Conservation (phyloP, 225 moss, liverwort and hornwort genomes). For the Takakia lepidozioides region DNA sequence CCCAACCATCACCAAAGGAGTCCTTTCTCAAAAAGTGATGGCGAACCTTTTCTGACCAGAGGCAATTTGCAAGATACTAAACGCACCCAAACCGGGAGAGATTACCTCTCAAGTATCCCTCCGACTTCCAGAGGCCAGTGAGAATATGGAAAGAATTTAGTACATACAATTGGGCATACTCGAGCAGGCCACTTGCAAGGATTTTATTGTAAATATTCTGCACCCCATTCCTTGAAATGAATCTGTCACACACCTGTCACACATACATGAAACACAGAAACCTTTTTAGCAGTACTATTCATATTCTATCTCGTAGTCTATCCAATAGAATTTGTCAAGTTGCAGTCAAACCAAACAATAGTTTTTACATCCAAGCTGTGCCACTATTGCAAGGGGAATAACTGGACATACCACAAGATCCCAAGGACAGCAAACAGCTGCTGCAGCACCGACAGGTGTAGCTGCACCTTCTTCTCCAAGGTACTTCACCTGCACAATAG, state of each 20-base stretch:
- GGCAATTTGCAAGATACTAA: too few relatives aligned
- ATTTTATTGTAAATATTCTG: conserved; percentile 66
- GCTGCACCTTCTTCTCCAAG: conserved; percentile 82
- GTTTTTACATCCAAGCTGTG: too few relatives aligned
- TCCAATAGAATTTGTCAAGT: too few relatives aligned
- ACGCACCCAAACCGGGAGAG: not conserved
- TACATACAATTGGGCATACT: conserved; percentile 71
- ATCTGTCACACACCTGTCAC: conserved; percentile 84
- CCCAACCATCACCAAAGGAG: too few relatives aligned
- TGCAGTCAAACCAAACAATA: too few relatives aligned
- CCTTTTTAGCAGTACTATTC: not conserved
- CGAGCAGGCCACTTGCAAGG: conserved; percentile 53
- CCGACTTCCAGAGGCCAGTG: too few relatives aligned
- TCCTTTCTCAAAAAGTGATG: too few relatives aligned
- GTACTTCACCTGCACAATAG: conserved; percentile 61
- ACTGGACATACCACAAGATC: conserved; percentile 68
- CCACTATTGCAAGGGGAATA: too few relatives aligned
- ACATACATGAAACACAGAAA: conserved; percentile 1
- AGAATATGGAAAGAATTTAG: not conserved
- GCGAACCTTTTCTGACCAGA: too few relatives aligned
- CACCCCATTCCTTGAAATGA: conserved; percentile 51
- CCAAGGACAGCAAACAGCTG: conserved; percentile 88
- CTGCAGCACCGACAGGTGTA: conserved; percentile 71
- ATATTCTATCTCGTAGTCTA: too few relatives aligned
- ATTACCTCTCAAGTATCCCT: too few relatives aligned